Percentiles rank a stretch among this genome's conserved stretches.
phyloP scores from a whole-genome alignment of 1,139 yeast species.

The Pichia sp. region DNA sequence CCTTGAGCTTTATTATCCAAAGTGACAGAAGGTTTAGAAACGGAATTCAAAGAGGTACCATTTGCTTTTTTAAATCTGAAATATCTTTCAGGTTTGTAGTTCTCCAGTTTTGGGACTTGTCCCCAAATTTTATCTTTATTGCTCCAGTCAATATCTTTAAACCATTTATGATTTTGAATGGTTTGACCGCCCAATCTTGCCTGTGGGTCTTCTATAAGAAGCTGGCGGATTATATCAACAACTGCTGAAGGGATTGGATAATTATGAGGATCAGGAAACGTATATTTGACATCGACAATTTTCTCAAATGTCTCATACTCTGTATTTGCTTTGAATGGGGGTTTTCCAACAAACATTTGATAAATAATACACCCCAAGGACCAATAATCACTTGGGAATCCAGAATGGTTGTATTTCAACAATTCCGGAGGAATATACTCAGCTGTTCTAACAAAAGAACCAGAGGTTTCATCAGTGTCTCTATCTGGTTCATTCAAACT shows the following conservation, averaged over 20 bases:
- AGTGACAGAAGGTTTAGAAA: background rate
- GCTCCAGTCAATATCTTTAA: constrained; percentile 57
- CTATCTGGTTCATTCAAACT: background rate
- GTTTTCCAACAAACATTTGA: constrained; percentile 68
- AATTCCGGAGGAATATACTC: constrained; percentile 73
- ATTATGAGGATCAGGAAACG: constrained; percentile 36
- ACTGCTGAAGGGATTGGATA: constrained; percentile 35
- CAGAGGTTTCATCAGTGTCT: constrained; percentile 31
- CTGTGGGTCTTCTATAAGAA: constrained; percentile 55
- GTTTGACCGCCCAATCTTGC: constrained; percentile 52
- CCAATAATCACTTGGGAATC: constrained; percentile 74
- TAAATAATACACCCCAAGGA: constrained; percentile 74
- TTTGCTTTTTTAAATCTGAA: constrained; percentile 9
- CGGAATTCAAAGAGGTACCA: background rate
- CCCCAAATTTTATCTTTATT: constrained; percentile 65
- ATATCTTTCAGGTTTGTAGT: constrained; percentile 39
- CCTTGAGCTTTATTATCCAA: background rate
- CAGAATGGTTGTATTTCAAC: constrained; percentile 59
- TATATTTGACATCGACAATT: constrained; percentile 56
- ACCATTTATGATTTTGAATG: constrained; percentile 71
- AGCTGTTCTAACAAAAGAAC: constrained; percentile 75
- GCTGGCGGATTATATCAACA: constrained; percentile 43
- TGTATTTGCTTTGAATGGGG: constrained; percentile 73
- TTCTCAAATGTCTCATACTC: constrained; percentile 68
- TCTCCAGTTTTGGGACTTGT: constrained; percentile 69